These are phyloP conservation scores for Rosa chinensis DNA, from an alignment of 306 rosid species.

Conservation along the genomic window DNA sequence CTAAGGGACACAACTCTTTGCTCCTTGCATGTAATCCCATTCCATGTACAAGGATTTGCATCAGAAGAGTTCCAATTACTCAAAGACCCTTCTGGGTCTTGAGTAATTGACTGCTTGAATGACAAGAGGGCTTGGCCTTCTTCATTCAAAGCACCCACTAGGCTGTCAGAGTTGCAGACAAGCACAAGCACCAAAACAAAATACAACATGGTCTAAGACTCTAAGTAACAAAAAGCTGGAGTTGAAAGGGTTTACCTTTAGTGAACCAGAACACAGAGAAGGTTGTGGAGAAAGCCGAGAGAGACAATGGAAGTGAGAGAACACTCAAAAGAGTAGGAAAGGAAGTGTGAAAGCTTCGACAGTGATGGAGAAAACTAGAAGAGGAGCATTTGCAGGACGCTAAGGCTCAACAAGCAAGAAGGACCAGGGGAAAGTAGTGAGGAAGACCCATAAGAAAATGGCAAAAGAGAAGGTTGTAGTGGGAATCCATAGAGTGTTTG, in stretches of 20 bases:
- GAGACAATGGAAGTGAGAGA: constrained; percentile 22
- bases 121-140: constrained; percentile 74
- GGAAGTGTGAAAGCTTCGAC: constrained; percentile 27
- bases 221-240: constrained; percentile 32
- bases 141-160: constrained; percentile 49
- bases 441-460: not conserved
- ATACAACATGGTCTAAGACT: constrained; percentile 30
- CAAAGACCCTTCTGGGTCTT: constrained; percentile 71
- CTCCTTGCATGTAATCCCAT: constrained; percentile 84
- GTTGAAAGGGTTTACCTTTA: constrained; percentile 33
- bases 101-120: constrained; percentile 52
- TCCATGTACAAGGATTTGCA: constrained; percentile 84
- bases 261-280: constrained; percentile 20
- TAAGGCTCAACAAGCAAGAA: constrained; percentile 34
- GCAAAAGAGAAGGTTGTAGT: constrained; percentile 22
- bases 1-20: constrained; percentile 73
- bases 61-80: constrained; percentile 86
- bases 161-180: constrained; percentile 41
- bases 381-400: constrained; percentile 31
- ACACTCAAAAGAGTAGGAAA: constrained; percentile 13
- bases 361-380: constrained; percentile 23
- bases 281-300: not conserved
- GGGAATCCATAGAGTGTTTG: constrained; percentile 15
- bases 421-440: constrained; percentile 34
- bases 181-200: constrained; percentile 35